Base-by-base conservation (phyloP, 805 yeast genomes). In the Candida andamanensis region DNA sequence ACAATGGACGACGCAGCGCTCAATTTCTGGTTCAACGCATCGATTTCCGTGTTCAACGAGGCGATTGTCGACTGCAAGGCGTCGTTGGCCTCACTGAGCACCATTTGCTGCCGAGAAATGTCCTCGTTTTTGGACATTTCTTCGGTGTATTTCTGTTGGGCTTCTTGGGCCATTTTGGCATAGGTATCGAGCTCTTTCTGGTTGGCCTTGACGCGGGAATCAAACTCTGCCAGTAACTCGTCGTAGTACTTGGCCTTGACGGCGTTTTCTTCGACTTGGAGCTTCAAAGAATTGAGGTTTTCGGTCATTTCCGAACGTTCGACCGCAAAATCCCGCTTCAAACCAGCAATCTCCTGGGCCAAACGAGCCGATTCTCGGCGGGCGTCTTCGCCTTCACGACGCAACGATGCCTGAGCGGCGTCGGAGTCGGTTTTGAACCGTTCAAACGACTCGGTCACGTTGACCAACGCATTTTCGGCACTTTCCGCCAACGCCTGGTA, bases 381-480 rank as follows among this genome's bases (percentile, higher is more conserved):
- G 22, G 22, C 22, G 6, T 33, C 32, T n/a, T 44, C 39, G 32
- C 50, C 60, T 30, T 57, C 67, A 5, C 39, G 30, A 11, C 41
- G 28, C 20, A 63, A 41, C 6, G 36, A 26, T 8, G 42, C 30
- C 22, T 47, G 37, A 23, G 48, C 50, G 2, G 37, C 34, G 4
- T 59, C 59, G 11, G 46, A 33, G 6, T 59, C 56, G 5, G 15
- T 30, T 34, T 49, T 61, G 27, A 48, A 57, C n/a, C 50, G 46
- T 17, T 63, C 85, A 49, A 71, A 80, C 1, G 79, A 62, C 14
- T 60, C 58, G 17, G 74, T 76, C 37, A 84, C 60, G 28, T 68
- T 63, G 23, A 60, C 55, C 23, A 85, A 61, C 4, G 87, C 76
- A 32, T 72, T 74, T 47, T 85, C 94, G 3, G 85, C 75, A 10